Evolutionary conservation across 805 yeast species (phyloP).

Genomic region (Ogataea thermomethanolica): DNA sequence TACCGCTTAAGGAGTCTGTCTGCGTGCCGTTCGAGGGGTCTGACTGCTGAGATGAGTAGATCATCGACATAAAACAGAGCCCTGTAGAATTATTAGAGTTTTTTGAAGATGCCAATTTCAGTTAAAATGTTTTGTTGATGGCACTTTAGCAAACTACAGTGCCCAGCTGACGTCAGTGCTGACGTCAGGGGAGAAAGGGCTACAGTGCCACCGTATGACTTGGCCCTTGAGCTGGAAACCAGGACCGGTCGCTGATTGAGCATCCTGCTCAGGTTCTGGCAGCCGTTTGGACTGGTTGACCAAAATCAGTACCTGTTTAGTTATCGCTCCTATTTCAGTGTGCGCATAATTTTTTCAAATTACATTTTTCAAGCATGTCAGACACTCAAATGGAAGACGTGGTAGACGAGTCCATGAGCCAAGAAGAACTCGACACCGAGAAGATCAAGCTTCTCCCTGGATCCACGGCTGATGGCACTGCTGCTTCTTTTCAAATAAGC

Average conservation of each 20-base stretch:
- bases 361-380: constrained; percentile 3
- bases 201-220: too few species aligned
- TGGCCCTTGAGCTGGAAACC: too few species aligned
- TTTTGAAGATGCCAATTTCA: constrained; percentile 1
- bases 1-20: constrained; percentile 16
- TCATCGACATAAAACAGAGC: constrained; percentile 18
- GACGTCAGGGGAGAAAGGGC: not conserved
- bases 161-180: not conserved
- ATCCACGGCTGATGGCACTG: constrained; percentile 86
- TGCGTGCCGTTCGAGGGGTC: constrained; percentile 21
- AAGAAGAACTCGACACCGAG: constrained; percentile 47
- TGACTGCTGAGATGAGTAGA: constrained; percentile 25
- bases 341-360: not conserved
- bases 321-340: not conserved
- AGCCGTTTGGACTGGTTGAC: too few species aligned
- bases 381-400: constrained; percentile 18
- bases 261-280: too few species aligned
- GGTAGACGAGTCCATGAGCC: constrained; percentile 21
- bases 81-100: not conserved
- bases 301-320: not conserved
- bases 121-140: constrained; percentile 4
- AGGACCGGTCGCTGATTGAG: too few species aligned
- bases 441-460: constrained; percentile 77
- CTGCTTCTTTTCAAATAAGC: constrained; percentile 88
- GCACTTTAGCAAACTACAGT: constrained; percentile 6